These are phyloP conservation scores for Pseudocercospora macadamiae DNA, from an alignment of 2,329 filamentous ascomycete genomes.

Conservation along the genomic window DNA sequence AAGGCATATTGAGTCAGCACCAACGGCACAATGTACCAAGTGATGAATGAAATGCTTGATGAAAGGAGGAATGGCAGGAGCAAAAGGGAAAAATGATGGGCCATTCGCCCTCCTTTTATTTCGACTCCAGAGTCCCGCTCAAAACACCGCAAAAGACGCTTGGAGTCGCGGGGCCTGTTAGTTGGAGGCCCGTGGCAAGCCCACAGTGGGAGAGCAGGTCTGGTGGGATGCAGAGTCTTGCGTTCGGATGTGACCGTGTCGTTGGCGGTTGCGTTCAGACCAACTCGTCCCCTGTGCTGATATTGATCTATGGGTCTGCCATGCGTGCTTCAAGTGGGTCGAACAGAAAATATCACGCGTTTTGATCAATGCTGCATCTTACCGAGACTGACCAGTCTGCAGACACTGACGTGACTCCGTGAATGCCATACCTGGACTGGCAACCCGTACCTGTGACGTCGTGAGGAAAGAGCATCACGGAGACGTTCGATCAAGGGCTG, in stretches of 20 bases:
- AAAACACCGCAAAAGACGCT: conserved; percentile 12
- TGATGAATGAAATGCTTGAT: conserved; percentile 3
- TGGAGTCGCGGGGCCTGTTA: conserved; percentile 25
- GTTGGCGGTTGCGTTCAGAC: conserved; percentile 17
- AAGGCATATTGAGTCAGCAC: conserved; percentile 29
- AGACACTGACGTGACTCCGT: conserved; percentile 3
- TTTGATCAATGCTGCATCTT: conserved; percentile 4
- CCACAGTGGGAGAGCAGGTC: conserved; percentile 20
- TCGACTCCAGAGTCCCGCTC: conserved; percentile 10
- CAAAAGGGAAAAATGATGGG: background rate
- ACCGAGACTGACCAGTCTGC: background rate
- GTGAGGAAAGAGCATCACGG: conserved; percentile 4
- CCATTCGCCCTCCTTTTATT: conserved; percentile 13
- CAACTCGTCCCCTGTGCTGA: conserved; percentile 19
- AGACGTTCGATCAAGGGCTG: background rate
- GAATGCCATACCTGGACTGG: background rate
- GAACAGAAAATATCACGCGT: conserved; percentile 12
- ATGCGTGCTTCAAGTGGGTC: conserved; percentile 17
- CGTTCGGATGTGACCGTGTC: conserved; percentile 19
- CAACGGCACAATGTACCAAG: background rate
- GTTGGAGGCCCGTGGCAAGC: conserved; percentile 26
- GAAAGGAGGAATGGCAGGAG: conserved; percentile 3
- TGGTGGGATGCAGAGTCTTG: conserved; percentile 24
- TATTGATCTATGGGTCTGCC: conserved; percentile 19
- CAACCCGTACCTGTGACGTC: background rate